A percentile compares a stretch with the other conserved stretches of the same genome.
phyloP scores from a whole-genome alignment of 2,329 filamentous ascomycete genomes.

The Exophiala sp. region DNA sequence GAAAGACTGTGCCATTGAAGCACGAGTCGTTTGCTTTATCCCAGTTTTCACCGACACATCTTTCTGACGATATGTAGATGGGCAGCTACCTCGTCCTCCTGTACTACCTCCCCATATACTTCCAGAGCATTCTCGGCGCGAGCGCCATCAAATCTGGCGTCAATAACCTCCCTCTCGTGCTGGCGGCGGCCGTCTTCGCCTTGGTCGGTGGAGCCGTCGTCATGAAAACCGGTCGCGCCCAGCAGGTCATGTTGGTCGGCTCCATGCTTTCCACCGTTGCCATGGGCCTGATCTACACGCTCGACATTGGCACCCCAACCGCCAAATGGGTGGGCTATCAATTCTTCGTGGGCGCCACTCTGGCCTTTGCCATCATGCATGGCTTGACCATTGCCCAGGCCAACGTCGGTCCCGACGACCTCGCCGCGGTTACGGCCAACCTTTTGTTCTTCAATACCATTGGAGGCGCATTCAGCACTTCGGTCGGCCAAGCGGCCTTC shows the following conservation, averaged over 20 bases:
- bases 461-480: constrained; percentile 43
- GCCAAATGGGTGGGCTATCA: constrained; percentile 35
- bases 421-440: constrained; percentile 27
- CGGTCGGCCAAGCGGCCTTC: constrained; percentile 42
- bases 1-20: too few relatives aligned
- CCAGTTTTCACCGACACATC: too few relatives aligned
- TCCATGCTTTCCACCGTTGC: constrained; percentile 13
- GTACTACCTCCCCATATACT: constrained; percentile 40
- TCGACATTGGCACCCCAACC: constrained; percentile 20
- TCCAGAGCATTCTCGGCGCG: constrained; percentile 30
- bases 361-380: constrained; percentile 26
- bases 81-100: constrained; percentile 29
- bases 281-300: constrained; percentile 23
- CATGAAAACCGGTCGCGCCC: constrained; percentile 11
- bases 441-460: constrained; percentile 39
- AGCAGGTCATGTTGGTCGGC: constrained; percentile 4
- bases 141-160: constrained; percentile 27
- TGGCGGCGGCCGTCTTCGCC: constrained; percentile 14
- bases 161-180: constrained; percentile 34
- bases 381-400: constrained; percentile 27
- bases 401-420: constrained; percentile 25
- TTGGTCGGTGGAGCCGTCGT: constrained; percentile 1
- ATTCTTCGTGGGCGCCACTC: constrained; percentile 30
- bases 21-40: too few relatives aligned
- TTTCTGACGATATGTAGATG: too few relatives aligned